These are phyloP conservation scores for Amyloporia xantha DNA, from an alignment of 768 basidiomycete genomes.

Conservation along the genomic window DNA sequence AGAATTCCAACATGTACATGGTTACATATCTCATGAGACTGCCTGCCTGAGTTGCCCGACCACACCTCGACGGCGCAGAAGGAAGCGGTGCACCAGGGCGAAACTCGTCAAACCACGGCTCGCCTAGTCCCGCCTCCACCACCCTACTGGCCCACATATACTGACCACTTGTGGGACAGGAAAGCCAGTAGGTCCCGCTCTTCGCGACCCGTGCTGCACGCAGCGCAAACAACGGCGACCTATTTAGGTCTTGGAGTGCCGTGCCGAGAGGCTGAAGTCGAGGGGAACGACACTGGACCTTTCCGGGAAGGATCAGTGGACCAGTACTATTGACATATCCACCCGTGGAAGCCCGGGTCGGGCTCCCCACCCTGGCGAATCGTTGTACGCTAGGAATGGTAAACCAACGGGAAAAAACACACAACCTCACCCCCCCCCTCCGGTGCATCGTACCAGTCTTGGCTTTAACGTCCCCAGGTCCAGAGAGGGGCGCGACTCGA, in stretches of 20 bases:
- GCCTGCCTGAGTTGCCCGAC: no score
- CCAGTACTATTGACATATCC: not conserved
- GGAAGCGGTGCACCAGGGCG: no score
- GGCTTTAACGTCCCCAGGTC: not conserved
- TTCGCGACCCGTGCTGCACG: not conserved
- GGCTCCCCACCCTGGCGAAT: not conserved
- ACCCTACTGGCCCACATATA: slow-evolving; percentile 1
- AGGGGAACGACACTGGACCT: not conserved
- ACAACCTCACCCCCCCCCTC: not conserved
- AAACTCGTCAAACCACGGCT: no score
- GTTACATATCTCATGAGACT: no score
- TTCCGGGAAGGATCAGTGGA: not conserved
- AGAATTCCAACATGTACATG: no score
- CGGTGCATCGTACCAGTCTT: not conserved
- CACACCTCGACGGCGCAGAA: no score
- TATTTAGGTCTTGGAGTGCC: not conserved
- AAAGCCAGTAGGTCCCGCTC: not conserved
- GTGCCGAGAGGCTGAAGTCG: not conserved
- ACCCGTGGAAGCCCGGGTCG: not conserved
- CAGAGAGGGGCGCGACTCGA: not conserved
- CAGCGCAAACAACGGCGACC: not conserved
- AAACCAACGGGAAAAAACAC: not conserved
- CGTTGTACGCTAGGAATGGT: not conserved
- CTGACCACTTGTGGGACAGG: slow-evolving; percentile 2
- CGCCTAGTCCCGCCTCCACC: no score